Percentiles rank a stretch among this genome's conserved stretches.
Conservation (phyloP, 345 rosid genomes). For the Crucihimalaya himalaica region DNA sequence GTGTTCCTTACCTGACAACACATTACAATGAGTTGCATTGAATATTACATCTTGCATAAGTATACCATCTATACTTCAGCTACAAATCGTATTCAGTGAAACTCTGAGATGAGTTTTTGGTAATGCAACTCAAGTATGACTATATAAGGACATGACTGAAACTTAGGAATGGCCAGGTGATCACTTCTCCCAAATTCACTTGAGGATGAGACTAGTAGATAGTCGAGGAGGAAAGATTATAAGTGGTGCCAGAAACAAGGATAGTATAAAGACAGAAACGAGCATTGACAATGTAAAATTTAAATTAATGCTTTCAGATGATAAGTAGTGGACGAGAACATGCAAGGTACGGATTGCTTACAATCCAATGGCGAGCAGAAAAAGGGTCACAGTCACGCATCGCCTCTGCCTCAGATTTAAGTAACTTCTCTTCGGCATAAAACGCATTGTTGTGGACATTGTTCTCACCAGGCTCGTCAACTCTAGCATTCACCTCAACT, state of each 20-base stretch:
- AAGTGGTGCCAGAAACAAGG: background rate
- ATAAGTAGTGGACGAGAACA: background rate
- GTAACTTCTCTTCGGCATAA: constrained; percentile 79
- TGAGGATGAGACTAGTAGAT: background rate
- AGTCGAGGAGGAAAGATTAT: background rate
- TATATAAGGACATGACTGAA: constrained; percentile 4
- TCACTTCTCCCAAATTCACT: background rate
- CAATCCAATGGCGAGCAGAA: constrained; percentile 92
- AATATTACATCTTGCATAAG: background rate
- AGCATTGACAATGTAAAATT: background rate
- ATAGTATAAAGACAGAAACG: background rate
- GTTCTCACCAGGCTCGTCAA: constrained; percentile 76
- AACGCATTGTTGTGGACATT: constrained; percentile 91
- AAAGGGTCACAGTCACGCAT: constrained; percentile 81
- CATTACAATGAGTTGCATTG: background rate
- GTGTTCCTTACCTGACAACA: constrained; percentile 78
- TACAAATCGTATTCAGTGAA: background rate
- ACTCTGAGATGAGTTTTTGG: background rate
- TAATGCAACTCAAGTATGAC: constrained; percentile 1
- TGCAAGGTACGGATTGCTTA: constrained; percentile 47
- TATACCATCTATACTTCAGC: background rate
- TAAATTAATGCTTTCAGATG: constrained; percentile 8
- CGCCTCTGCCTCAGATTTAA: constrained; percentile 72
- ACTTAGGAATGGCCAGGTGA: background rate
- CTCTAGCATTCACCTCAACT: constrained; percentile 74